phyloP scores from a whole-genome alignment of 192 early-diverging fungal genomes.

The Coemansia sp. region DNA sequence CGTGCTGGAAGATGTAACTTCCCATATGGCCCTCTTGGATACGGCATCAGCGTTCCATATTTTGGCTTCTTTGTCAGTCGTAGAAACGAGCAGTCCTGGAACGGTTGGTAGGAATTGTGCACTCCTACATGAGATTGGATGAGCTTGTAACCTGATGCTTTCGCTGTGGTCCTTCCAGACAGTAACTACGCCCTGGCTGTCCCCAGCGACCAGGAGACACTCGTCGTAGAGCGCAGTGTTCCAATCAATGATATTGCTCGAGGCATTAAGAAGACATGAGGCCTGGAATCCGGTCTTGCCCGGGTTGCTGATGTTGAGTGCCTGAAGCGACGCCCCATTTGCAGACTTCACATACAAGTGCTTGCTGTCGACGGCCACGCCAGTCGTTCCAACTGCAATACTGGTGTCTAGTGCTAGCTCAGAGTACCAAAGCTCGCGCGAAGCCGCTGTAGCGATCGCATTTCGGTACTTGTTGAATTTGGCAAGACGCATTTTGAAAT shows the following conservation, averaged over 20 bases:
- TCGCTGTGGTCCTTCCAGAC: conserved; percentile 31
- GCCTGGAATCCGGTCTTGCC: conserved; percentile 25
- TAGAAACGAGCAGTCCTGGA: conserved; percentile 27
- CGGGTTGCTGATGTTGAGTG: conserved; percentile 16
- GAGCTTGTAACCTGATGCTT: conserved; percentile 9
- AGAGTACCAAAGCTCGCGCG: conserved; percentile 45
- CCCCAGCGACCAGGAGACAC: conserved; percentile 23
- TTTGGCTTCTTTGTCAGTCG: conserved; percentile 19
- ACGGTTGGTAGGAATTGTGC: conserved; percentile 48
- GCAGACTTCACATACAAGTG: conserved; percentile 31
- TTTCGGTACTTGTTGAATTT: conserved; percentile 48
- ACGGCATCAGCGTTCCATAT: conserved; percentile 31
- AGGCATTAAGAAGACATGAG: not conserved
- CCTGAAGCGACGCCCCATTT: conserved; percentile 35
- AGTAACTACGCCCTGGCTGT: conserved; percentile 31
- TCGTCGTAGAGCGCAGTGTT: conserved; percentile 27
- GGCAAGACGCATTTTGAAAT: conserved; percentile 33
- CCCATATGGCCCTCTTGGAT: conserved; percentile 21
- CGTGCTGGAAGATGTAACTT: not conserved
- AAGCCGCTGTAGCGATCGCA: conserved; percentile 28
- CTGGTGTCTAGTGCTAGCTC: conserved; percentile 33
- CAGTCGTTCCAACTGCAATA: conserved; percentile 28
- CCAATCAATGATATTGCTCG: conserved; percentile 34
- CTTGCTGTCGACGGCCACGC: conserved; percentile 31
- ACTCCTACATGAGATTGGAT: conserved; percentile 22